Evolutionary conservation across 345 rosid genomes (phyloP), one percentile per base, ranked within the genome.

Genomic region (Conringia planisiliqua): DNA sequence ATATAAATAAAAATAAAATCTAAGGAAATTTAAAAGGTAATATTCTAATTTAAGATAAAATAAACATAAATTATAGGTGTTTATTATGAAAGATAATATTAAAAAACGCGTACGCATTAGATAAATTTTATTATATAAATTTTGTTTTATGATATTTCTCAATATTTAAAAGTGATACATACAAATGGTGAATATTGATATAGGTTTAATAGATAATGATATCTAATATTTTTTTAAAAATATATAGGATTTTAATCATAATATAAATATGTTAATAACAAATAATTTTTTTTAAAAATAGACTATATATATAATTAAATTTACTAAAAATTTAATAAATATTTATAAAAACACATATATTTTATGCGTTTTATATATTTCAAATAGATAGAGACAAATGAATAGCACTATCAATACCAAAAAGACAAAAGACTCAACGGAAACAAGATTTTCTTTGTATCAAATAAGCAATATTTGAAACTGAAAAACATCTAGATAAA

Each of bases 1-100:
- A 46, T 3, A 66, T 17, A 12, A 27, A 12, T 16, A 12, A 1
- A 56, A 46, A 35, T 43, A 66, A 62, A 72, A 72, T 56, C 47
- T 43, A 65, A 5, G 7, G 17, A 16, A 8, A 73, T 42, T 54
- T 24, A 54, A 9, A 36, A 7, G 3, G 2, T 43, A 24, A n/a
- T 46, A 17, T 55, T 30, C 13, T 5, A 32, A 64, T 33, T 42
- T 33, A 27, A 48, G 16, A 1, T 3, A 18, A 52, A 12, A 52
- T 52, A 24, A 24, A 7, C 16, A 52, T 52, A 13, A 52, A 26
- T 13, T 27, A 10, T 11, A 24, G 7, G n/a, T 51, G 16, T 51
- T 51, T 24, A 51, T 12, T 51, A 51, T 51, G 57, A 24, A 51
- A 51, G 3, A 51, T n/a, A 51, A 0, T 51, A 51, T 51, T 1